phyloP scores from a whole-genome alignment of 176 grass and related monocot species.

The Alloteropsis semialata region DNA sequence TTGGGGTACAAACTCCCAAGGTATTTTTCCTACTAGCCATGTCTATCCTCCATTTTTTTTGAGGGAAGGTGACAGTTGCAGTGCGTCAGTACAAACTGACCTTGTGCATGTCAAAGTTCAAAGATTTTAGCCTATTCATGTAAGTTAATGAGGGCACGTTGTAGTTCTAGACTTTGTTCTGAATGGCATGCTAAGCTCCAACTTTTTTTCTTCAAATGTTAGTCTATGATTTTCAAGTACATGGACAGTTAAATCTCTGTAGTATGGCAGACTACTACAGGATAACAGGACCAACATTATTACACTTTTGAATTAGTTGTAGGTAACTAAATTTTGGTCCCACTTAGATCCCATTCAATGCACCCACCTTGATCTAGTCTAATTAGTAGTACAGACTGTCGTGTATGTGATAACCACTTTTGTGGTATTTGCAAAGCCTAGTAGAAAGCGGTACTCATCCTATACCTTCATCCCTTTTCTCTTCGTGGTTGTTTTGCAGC shows the following conservation, averaged over 20 bases:
- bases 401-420: not conserved
- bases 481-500: not conserved
- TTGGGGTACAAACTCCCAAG: not conserved
- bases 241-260: not conserved
- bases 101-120: too few species aligned
- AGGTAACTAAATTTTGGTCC: not conserved
- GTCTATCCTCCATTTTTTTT: too few species aligned
- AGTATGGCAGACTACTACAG: not conserved
- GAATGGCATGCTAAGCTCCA: not conserved
- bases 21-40: not conserved
- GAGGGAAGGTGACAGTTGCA: too few species aligned
- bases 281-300: not conserved
- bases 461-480: not conserved
- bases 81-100: too few species aligned
- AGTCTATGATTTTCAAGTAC: not conserved
- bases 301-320: conserved; percentile 1
- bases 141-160: not conserved
- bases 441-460: not conserved
- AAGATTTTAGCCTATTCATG: not conserved
- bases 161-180: not conserved
- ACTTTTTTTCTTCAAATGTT: not conserved
- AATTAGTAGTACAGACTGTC: not conserved
- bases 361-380: not conserved
- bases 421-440: not conserved
- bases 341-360: not conserved